Evolutionary conservation across 129 eudicot genomes (phyloP).

Genomic region (Rutidosis leptorrhynchoides): DNA sequence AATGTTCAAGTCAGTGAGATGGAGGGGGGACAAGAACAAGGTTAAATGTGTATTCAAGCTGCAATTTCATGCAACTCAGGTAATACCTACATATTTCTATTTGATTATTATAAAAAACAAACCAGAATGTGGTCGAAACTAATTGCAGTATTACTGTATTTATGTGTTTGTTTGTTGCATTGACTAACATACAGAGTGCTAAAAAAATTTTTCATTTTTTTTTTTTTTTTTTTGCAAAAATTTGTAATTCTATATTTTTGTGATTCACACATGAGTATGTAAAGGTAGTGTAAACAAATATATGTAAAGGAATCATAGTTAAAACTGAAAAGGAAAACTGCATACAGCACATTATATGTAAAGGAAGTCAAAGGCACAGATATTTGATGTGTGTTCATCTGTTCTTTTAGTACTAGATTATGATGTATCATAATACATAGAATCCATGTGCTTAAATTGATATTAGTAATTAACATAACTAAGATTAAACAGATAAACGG

Average conservation of each 20-base stretch:
- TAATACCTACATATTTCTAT: slow-evolving; percentile 7
- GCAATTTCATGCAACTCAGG: slow-evolving; percentile 97
- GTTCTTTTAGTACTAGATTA: not conserved
- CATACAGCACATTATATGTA: not conserved
- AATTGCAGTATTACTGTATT: slow-evolving; percentile 18
- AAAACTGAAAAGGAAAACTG: too few species aligned
- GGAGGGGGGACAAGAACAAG: slow-evolving; percentile 70
- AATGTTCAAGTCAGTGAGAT: slow-evolving; percentile 68
- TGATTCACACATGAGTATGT: not conserved
- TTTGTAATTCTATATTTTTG: too few species aligned
- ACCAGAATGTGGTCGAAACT: slow-evolving; percentile 11
- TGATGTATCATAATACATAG: not conserved
- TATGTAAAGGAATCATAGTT: too few species aligned
- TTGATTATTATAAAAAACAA: not conserved
- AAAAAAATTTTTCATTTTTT: too few species aligned
- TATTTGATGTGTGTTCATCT: not conserved
- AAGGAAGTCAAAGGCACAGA: slow-evolving; percentile 1
- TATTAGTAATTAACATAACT: too few species aligned
- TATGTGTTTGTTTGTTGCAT: slow-evolving; percentile 15
- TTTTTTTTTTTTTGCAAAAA: not conserved
- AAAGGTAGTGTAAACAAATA: too few species aligned
- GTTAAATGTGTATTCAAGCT: slow-evolving; percentile 70
- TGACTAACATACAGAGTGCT: not conserved
- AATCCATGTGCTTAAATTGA: too few species aligned
- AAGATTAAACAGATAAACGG: too few species aligned